Conservation (phyloP, 2,329 filamentous ascomycete species). For the Clarireedia homoeocarpa region DNA sequence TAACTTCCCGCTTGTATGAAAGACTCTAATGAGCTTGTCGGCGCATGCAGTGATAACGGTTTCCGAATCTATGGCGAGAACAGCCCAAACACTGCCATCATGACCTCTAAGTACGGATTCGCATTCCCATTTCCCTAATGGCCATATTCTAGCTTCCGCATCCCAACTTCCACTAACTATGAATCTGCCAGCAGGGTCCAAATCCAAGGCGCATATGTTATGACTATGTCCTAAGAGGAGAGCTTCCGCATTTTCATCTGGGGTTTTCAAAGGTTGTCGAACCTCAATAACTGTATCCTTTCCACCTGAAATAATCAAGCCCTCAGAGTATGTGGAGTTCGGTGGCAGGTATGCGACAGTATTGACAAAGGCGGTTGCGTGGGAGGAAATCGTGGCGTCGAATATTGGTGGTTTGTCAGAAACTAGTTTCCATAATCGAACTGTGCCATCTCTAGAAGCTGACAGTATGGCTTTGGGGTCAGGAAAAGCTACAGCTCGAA, state of each 20-base stretch:
- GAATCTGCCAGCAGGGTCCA: conserved; percentile 61
- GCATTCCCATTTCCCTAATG: conserved; percentile 75
- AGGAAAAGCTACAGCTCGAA: conserved; percentile 78
- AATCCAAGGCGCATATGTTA: conserved; percentile 84
- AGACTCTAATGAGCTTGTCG: conserved; percentile 83
- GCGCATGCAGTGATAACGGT: conserved; percentile 88
- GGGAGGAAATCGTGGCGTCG: conserved; percentile 69
- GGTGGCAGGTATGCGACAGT: conserved; percentile 69
- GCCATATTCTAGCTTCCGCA: conserved; percentile 78
- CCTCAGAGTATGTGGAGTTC: conserved; percentile 58
- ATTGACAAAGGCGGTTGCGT: conserved; percentile 83
- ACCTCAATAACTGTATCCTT: conserved; percentile 92
- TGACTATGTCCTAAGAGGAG: conserved; percentile 78
- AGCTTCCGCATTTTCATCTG: conserved; percentile 73
- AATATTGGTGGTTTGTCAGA: conserved; percentile 60
- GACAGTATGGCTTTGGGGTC: conserved; percentile 66
- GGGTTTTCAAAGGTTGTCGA: conserved; percentile 57
- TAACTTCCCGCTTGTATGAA: conserved; percentile 57
- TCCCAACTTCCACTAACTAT: conserved; percentile 95
- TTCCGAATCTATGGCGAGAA: conserved; percentile 70
- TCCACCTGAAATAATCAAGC: conserved; percentile 79
- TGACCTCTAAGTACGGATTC: conserved; percentile 67
- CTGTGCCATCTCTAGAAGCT: conserved; percentile 84
- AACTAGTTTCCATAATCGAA: conserved; percentile 73
- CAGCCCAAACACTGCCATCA: conserved; percentile 81